phyloP scores from a whole-genome alignment of 2,329 filamentous ascomycete species.

The Tolypocladium guangdongense region DNA sequence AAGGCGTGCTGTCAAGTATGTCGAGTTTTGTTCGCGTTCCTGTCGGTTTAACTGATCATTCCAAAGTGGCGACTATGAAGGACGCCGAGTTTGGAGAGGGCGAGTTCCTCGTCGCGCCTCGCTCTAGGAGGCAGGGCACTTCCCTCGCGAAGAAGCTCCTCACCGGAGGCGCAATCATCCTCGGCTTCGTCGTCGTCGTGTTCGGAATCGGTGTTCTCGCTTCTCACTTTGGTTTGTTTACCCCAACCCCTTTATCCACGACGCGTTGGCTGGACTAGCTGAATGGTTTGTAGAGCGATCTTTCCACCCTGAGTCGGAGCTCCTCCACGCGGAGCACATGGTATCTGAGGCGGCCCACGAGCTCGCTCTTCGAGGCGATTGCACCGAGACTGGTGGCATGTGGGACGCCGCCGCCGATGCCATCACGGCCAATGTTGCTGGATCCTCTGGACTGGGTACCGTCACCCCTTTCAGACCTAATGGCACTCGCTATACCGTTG shows the following conservation, averaged over 20 bases:
- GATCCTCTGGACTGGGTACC: slow-evolving; percentile 6
- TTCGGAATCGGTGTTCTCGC: slow-evolving; percentile 18
- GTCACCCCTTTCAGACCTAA: slow-evolving; percentile 3
- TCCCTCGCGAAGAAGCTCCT: slow-evolving; percentile 7
- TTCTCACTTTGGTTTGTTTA: slow-evolving; percentile 9
- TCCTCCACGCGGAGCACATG: slow-evolving; percentile 8
- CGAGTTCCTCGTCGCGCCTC: not conserved
- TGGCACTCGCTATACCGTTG: not conserved
- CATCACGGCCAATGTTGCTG: slow-evolving; percentile 3
- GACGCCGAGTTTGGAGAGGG: slow-evolving; percentile 13
- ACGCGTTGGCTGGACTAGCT: not conserved
- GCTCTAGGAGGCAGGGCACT: not conserved
- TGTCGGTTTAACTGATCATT: slow-evolving; percentile 7
- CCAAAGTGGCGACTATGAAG: slow-evolving; percentile 15
- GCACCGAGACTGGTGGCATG: slow-evolving; percentile 5
- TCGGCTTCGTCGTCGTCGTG: slow-evolving; percentile 10
- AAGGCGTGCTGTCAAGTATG: slow-evolving; percentile 7
- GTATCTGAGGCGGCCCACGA: slow-evolving; percentile 10
- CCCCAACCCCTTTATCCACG: not conserved
- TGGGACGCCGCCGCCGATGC: slow-evolving; percentile 5
- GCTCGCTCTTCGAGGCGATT: slow-evolving; percentile 11
- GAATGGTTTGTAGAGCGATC: not conserved
- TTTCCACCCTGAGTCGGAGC: slow-evolving; percentile 3
- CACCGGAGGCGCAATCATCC: slow-evolving; percentile 2
- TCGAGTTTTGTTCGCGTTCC: not conserved